These are phyloP conservation scores for Pleurotus eryngii DNA, from an alignment of 768 basidiomycete genomes.

Conservation along the genomic window DNA sequence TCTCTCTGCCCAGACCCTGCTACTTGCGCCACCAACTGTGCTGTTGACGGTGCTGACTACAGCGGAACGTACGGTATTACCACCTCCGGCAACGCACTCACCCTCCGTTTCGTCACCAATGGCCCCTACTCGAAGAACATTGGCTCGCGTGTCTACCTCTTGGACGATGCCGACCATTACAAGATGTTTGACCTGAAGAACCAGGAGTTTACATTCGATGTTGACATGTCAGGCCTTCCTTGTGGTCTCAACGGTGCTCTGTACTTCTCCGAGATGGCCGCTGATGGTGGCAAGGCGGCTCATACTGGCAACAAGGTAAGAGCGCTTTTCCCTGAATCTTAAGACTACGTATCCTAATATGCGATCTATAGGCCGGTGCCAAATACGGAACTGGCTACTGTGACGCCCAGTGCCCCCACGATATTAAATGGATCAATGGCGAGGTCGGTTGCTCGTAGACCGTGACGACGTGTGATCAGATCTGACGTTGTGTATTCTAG, in stretches of 20 bases:
- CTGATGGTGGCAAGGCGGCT: not conserved
- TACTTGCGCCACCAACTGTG: slow-evolving; percentile 25
- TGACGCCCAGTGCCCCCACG: slow-evolving; percentile 36
- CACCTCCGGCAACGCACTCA: slow-evolving; percentile 40
- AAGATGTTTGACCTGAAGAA: slow-evolving; percentile 42
- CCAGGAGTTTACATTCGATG: slow-evolving; percentile 61
- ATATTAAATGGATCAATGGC: slow-evolving; percentile 48
- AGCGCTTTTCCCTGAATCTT: slow-evolving; percentile 44
- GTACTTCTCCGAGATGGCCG: slow-evolving; percentile 8
- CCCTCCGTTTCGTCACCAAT: slow-evolving; percentile 46
- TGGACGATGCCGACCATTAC: slow-evolving; percentile 56
- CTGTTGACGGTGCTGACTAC: slow-evolving; percentile 46
- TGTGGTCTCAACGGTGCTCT: slow-evolving; percentile 46
- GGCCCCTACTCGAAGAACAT: slow-evolving; percentile 29
- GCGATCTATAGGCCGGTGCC: slow-evolving; percentile 32
- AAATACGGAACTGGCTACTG: slow-evolving; percentile 13
- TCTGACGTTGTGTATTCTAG: not conserved
- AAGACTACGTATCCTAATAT: slow-evolving; percentile 10
- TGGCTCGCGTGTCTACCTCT: slow-evolving; percentile 40
- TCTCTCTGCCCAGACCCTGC: slow-evolving; percentile 43
- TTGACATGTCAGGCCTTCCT: slow-evolving; percentile 54
- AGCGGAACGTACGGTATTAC: slow-evolving; percentile 51
- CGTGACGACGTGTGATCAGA: slow-evolving; percentile 14
- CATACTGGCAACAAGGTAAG: slow-evolving; percentile 31
- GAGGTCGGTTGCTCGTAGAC: slow-evolving; percentile 22